Base-by-base conservation (phyloP, 345 rosid species). In the Geranium brycei region DNA sequence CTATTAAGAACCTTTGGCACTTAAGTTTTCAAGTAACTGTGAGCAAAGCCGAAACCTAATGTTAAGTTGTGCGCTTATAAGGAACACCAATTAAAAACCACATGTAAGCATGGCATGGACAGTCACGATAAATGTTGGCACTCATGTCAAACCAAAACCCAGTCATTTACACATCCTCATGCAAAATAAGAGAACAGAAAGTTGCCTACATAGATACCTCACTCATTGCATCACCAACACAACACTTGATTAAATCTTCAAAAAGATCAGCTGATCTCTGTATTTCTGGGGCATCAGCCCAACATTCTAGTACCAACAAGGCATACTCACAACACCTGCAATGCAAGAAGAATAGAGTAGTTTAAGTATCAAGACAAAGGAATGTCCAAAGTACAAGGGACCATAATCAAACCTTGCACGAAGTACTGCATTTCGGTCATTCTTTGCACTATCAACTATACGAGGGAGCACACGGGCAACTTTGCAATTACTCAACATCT, bases 211-310 rank as follows among this genome's bases (percentile, higher is more conserved):
- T 41, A 57, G 32, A 60, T 79, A 93, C 99, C 99, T 93, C 99
- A 71, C 99, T 93, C 95, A 93, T 93, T 69, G 99, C 99, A 83
- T 93, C 99, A 16, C 85, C 91, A 73, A 87, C 97, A 61, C 97
- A 90, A 72, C 97, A 93, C 72, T 83, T 80, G 41, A 90, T 90
- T 69, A 93, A 63, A 71, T 90, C 97, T 77, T 88, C 99, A 31
- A 88, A 93, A 51, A 88, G 80, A 75, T 88, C 96, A 68, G 90
- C 92, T 31, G 92, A 88, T 51, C 96, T 75, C 68, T 86, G 97
- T 74, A 93, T 91, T 77, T 93, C 99, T 61, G 95, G 91, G 60
- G 97, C 96, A 82, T 93, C 99, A 69, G 97, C 83, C 99, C 99
- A 93, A 73, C 90, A 82, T 73, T 93, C 99, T 58, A 93, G 82